Base-by-base conservation (phyloP, 2,329 filamentous ascomycete genomes). In the Xylaria sp. region DNA sequence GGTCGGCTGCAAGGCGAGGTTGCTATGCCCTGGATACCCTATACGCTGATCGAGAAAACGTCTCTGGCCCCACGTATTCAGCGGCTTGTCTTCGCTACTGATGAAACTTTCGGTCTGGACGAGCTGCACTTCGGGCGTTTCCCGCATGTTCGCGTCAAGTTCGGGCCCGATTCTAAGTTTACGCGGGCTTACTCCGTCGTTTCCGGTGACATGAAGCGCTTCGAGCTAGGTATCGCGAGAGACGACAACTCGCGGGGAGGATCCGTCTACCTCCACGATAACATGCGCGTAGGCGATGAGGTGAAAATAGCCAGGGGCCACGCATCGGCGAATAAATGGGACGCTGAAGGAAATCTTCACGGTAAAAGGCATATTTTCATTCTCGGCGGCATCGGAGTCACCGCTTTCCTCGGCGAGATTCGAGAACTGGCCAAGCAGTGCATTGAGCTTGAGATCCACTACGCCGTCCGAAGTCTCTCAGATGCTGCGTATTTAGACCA, bases 151-250 rank as follows among this genome's bases (percentile, higher is more conserved):
- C 81, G 82, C 35, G 66, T 90, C 21, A 84, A 80, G 64, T 79
- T 90, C 2, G 82, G 81, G 0, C 83, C 83, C 15, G 83, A 83
- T 1, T 73, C 87, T 0, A 76, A 83, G 1, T 78, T 87, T 17
- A 81, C 71, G 8, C 64, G 73, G 23, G 71, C 84, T 0, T 90
- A 90, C 65, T 89, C 87, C 0, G 76, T 90, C 8, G 82, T 89
- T 0, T 77, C 77, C 1, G 85, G 83, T 0, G 78, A 81, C 55
- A 76, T 76, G 25, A 77, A 78, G 35, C 74, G 74, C 1, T 85
- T 90, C 64, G 79, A 83, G 67, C 74, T 90, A 0, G 87, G 85
- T 15, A 77, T 90, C n/a, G 81, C 85, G 1, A 79, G 84, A 3
- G 84, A 85, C 10, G 76, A 80, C 4, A 72, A 79, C 1, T 85